phyloP scores from a whole-genome alignment of 148 eudicot species.

The Rhododendron williamsianum region DNA sequence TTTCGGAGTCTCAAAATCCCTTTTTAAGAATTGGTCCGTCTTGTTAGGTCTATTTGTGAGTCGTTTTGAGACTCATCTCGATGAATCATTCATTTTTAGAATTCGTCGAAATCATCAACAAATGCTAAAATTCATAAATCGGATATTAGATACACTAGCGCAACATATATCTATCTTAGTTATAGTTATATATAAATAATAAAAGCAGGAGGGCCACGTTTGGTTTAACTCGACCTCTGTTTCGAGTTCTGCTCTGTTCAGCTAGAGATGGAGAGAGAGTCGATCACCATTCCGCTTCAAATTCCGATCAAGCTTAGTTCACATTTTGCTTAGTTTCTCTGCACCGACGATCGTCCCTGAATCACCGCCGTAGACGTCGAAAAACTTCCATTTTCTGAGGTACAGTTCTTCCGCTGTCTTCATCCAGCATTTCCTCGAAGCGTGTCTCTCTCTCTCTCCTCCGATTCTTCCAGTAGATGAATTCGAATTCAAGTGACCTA shows the following conservation, averaged over 20 bases:
- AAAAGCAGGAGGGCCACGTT: no score
- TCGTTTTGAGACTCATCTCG: no score
- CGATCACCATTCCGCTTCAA: neutral
- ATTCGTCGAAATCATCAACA: no score
- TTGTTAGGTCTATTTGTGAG: no score
- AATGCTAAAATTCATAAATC: no score
- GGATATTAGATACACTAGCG: no score
- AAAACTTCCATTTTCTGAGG: neutral
- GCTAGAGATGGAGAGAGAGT: conserved; percentile 2
- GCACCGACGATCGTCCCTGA: neutral
- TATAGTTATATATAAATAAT: no score
- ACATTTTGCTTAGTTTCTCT: neutral
- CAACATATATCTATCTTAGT: no score
- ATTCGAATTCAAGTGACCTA: neutral
- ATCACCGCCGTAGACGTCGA: neutral
- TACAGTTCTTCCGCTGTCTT: neutral
- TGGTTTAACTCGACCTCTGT: neutral
- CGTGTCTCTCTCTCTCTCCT: neutral
- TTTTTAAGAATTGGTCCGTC: no score
- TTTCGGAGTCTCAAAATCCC: no score
- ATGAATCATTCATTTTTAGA: no score
- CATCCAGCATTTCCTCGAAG: neutral
- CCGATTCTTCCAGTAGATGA: neutral
- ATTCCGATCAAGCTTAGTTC: neutral
- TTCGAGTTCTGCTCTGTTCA: conserved; percentile 2